Percentiles rank a stretch among this genome's conserved stretches.
Conservation (phyloP, 805 yeast genomes). For the Hanseniaspora vineae region DNA sequence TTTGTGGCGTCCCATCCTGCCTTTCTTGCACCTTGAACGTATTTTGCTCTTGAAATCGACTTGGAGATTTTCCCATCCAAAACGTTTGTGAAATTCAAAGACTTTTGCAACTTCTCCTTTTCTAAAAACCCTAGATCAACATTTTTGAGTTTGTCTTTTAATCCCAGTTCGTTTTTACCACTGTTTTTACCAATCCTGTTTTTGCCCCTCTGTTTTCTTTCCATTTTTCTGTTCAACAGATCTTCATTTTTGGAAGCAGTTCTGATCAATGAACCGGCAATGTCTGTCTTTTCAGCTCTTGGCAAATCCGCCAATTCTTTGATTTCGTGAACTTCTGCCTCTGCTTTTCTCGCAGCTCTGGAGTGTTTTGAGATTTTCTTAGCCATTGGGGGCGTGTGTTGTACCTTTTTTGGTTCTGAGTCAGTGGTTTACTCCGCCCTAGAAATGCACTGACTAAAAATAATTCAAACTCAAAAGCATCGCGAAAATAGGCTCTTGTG, state of each 20-base stretch:
- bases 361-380: slow-evolving; percentile 48
- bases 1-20: slow-evolving; percentile 65
- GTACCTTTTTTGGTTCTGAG: too few relatives aligned
- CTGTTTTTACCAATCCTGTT: slow-evolving; percentile 6
- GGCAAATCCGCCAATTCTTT: slow-evolving; percentile 40
- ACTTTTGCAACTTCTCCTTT: slow-evolving; percentile 33
- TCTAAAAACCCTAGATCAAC: slow-evolving; percentile 16
- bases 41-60: slow-evolving; percentile 50
- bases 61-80: slow-evolving; percentile 50
- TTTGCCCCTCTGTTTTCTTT: slow-evolving; percentile 17
- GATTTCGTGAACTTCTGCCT: slow-evolving; percentile 27
- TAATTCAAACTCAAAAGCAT: too few relatives aligned
- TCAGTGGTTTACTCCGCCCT: not conserved
- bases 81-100: slow-evolving; percentile 39
- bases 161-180: slow-evolving; percentile 12
- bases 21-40: slow-evolving; percentile 49
- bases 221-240: slow-evolving; percentile 43
- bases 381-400: slow-evolving; percentile 9
- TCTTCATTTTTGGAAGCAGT: slow-evolving; percentile 55
- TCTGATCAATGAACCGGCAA: slow-evolving; percentile 52
- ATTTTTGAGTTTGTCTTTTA: slow-evolving; percentile 10
- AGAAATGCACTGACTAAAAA: not conserved
- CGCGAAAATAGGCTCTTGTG: too few relatives aligned
- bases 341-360: slow-evolving; percentile 65
- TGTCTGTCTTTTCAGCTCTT: slow-evolving; percentile 45